Conservation (phyloP, 2,329 filamentous ascomycete species). For the Chaetothyriales sp. region DNA sequence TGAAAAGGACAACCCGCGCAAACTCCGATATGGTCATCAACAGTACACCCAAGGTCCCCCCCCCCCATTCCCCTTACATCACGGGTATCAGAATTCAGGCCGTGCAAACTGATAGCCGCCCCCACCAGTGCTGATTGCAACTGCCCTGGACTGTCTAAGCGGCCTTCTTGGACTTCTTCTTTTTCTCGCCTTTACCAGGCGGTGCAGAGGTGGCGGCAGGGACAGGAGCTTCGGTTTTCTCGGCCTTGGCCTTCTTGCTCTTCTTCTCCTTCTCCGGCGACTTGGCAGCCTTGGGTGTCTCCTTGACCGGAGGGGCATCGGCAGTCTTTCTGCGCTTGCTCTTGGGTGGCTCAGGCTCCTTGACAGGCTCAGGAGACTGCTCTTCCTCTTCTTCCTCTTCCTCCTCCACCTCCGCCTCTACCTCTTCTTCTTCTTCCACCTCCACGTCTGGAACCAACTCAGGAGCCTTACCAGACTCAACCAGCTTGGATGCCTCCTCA, state of each 20-base stretch:
- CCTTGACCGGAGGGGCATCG: constrained; percentile 24
- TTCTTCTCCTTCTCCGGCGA: constrained; percentile 25
- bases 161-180: constrained; percentile 14
- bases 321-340: constrained; percentile 32
- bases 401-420: constrained; percentile 21
- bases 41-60: background rate
- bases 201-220: constrained; percentile 1
- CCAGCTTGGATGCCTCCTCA: constrained; percentile 30
- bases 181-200: constrained; percentile 15
- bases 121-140: background rate
- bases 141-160: background rate
- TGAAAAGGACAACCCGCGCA: background rate
- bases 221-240: constrained; percentile 16
- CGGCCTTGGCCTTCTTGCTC: constrained; percentile 36
- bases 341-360: constrained; percentile 29
- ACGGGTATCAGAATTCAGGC: background rate
- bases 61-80: background rate
- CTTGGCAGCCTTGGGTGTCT: constrained; percentile 22
- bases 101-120: background rate
- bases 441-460: constrained; percentile 10
- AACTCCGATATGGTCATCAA: background rate
- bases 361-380: constrained; percentile 24
- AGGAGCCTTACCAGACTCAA: constrained; percentile 22
- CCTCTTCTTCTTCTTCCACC: constrained; percentile 24
- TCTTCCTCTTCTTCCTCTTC: constrained; percentile 22